Conservation (phyloP, 768 basidiomycete species). For the Kwoniella pini region DNA sequence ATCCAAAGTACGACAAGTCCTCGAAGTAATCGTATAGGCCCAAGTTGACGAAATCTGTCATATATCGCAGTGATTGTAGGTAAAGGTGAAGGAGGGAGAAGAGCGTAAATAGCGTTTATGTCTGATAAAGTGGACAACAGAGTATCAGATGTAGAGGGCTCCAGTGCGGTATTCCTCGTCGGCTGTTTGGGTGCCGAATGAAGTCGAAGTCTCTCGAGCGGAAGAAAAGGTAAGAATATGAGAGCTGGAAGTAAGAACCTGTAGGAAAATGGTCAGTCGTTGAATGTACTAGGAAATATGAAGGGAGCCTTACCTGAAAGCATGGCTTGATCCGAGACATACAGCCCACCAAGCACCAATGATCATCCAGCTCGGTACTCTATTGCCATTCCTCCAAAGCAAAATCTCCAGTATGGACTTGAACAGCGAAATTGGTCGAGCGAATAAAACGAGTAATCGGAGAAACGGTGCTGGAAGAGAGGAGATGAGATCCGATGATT, state of each 20-base stretch:
- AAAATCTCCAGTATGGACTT: conserved; percentile 38
- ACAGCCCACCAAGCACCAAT: conserved; percentile 75
- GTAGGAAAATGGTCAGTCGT: background rate
- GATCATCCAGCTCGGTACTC: conserved; percentile 58
- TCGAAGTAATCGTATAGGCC: conserved; percentile 26
- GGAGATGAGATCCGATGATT: conserved; percentile 33
- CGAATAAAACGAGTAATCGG: conserved; percentile 47
- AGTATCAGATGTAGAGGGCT: conserved; percentile 44
- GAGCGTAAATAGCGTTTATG: conserved; percentile 64
- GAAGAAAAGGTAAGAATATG: conserved; percentile 56
- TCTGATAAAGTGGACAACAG: conserved; percentile 62
- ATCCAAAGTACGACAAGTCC: conserved; percentile 42
- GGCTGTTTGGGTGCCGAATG: conserved; percentile 60
- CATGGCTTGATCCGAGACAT: conserved; percentile 64
- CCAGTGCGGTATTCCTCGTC: conserved; percentile 6
- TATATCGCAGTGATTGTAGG: conserved; percentile 58
- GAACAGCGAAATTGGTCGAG: conserved; percentile 34
- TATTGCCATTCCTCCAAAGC: conserved; percentile 41
- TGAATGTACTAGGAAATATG: background rate
- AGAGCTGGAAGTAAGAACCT: conserved; percentile 66
- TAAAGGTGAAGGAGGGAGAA: conserved; percentile 54
- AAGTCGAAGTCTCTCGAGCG: conserved; percentile 48
- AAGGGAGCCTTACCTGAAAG: conserved; percentile 59
- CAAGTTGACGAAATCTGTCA: conserved; percentile 36
- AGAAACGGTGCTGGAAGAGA: conserved; percentile 50